These are phyloP conservation scores for Geranium rotundifolium DNA, from an alignment of 345 rosid genomes.

Conservation along the genomic window DNA sequence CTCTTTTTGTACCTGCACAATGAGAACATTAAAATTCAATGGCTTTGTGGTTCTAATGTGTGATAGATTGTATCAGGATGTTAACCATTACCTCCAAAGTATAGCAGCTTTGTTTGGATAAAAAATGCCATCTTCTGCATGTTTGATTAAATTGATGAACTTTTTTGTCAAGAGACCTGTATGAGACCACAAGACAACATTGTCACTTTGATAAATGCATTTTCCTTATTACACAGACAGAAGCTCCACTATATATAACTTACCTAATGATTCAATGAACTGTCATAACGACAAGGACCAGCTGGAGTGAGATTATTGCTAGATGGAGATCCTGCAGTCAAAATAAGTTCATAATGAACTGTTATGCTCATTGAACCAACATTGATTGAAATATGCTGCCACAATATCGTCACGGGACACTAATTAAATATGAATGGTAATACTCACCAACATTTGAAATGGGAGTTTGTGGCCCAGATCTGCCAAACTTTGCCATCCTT, in stretches of 20 bases:
- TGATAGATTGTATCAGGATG: slow-evolving; percentile 4
- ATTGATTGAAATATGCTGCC: not conserved
- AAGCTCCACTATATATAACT: not conserved
- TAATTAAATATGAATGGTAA: slow-evolving; percentile 3
- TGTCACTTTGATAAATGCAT: slow-evolving; percentile 4
- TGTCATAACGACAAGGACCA: slow-evolving; percentile 95
- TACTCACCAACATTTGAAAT: slow-evolving; percentile 56
- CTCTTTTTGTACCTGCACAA: slow-evolving; percentile 83
- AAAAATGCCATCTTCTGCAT: slow-evolving; percentile 91
- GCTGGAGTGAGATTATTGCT: slow-evolving; percentile 60
- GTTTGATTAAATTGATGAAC: slow-evolving; percentile 88
- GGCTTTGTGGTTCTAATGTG: not conserved
- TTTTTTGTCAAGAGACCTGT: slow-evolving; percentile 93
- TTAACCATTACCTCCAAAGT: slow-evolving; percentile 60
- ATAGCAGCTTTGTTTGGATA: slow-evolving; percentile 90
- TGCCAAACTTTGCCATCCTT: slow-evolving; percentile 47
- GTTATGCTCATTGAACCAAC: slow-evolving; percentile 4
- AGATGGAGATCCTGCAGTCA: slow-evolving; percentile 67
- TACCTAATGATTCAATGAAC: slow-evolving; percentile 97
- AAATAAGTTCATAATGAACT: slow-evolving; percentile 13
- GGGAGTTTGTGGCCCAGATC: slow-evolving; percentile 48
- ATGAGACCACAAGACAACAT: slow-evolving; percentile 12
- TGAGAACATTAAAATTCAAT: slow-evolving; percentile 7
- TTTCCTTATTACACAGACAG: not conserved
- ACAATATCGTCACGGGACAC: not conserved